Percentiles rank a stretch among this genome's conserved stretches.
phyloP scores from a whole-genome alignment of 768 basidiomycete species.

The Trametes meyenii region DNA sequence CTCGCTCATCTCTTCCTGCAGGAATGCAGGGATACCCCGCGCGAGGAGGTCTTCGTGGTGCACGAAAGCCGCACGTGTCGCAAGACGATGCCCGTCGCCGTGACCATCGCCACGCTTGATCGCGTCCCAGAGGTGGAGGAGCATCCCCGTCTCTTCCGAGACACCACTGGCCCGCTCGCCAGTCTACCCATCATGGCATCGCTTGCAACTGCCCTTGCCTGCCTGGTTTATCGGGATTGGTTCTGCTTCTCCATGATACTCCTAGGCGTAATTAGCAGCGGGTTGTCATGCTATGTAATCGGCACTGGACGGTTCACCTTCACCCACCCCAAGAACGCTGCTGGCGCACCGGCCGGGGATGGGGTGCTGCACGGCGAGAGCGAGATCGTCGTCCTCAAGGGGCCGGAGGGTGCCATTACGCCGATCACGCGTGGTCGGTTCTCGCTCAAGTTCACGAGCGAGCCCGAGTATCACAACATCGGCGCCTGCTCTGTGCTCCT shows the following conservation, averaged over 20 bases:
- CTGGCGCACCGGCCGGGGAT: constrained; percentile 10
- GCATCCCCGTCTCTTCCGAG: constrained; percentile 12
- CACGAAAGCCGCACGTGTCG: not conserved
- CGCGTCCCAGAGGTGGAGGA: not conserved
- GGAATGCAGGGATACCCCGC: constrained; percentile 11
- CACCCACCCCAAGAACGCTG: constrained; percentile 11
- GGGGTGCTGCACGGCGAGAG: constrained; percentile 11
- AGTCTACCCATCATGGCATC: constrained; percentile 15
- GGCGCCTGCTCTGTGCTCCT: constrained; percentile 11
- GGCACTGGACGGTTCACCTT: constrained; percentile 16
- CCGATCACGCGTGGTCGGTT: constrained; percentile 20
- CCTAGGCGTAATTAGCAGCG: constrained; percentile 16
- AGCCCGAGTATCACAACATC: constrained; percentile 22
- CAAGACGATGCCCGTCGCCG: not conserved
- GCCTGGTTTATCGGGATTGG: constrained; percentile 16
- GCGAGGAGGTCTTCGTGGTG: not conserved
- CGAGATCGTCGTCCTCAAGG: constrained; percentile 17
- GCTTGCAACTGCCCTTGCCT: constrained; percentile 8
- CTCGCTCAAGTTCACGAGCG: constrained; percentile 17
- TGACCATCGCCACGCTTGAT: constrained; percentile 8
- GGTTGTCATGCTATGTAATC: constrained; percentile 13
- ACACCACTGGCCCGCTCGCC: constrained; percentile 14
- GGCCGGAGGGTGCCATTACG: constrained; percentile 19
- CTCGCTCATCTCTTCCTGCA: constrained; percentile 14
- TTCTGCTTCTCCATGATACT: constrained; percentile 21